A percentile compares a stretch with the other conserved stretches of the same genome.
These are phyloP conservation scores for Mycena olivaceomarginata DNA, from an alignment of 768 basidiomycete species.

Conservation along the genomic window DNA sequence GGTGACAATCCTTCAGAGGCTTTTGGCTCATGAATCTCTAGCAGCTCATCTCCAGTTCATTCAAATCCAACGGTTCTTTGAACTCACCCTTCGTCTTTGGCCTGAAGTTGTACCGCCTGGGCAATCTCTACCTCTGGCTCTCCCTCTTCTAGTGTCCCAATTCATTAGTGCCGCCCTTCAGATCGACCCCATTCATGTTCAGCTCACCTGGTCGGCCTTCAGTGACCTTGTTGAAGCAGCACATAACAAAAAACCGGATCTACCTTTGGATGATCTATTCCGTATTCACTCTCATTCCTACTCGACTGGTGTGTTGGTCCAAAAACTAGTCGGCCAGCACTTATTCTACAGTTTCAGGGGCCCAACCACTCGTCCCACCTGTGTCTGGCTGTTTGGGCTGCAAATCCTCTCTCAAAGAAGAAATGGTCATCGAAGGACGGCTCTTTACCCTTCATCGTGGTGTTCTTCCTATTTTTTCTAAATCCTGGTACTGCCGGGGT, in stretches of 20 bases:
- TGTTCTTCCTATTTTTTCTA: slow-evolving; percentile 24
- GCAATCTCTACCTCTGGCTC: not conserved
- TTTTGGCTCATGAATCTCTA: not conserved
- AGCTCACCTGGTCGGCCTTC: slow-evolving; percentile 27
- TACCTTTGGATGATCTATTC: slow-evolving; percentile 15
- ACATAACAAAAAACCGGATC: not conserved
- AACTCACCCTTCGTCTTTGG: slow-evolving; percentile 11
- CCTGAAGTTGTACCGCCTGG: slow-evolving; percentile 12
- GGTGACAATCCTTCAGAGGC: not conserved
- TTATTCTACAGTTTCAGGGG: not conserved
- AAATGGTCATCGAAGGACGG: not conserved
- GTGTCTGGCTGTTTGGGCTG: not conserved
- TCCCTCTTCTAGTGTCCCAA: not conserved
- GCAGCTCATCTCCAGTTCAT: not conserved
- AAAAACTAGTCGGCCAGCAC: too few relatives aligned
- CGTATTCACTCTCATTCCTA: not conserved
- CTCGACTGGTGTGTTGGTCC: not conserved
- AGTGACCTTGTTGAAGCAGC: not conserved
- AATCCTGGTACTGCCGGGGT: slow-evolving; percentile 25
- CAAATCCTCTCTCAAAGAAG: not conserved
- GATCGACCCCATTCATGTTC: not conserved
- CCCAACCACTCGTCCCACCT: not conserved
- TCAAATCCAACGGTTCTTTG: slow-evolving; percentile 24
- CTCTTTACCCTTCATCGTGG: slow-evolving; percentile 21
- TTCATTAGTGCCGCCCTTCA: not conserved